Conservation (phyloP, 1,139 yeast species). For the Diutina ranongensis region DNA sequence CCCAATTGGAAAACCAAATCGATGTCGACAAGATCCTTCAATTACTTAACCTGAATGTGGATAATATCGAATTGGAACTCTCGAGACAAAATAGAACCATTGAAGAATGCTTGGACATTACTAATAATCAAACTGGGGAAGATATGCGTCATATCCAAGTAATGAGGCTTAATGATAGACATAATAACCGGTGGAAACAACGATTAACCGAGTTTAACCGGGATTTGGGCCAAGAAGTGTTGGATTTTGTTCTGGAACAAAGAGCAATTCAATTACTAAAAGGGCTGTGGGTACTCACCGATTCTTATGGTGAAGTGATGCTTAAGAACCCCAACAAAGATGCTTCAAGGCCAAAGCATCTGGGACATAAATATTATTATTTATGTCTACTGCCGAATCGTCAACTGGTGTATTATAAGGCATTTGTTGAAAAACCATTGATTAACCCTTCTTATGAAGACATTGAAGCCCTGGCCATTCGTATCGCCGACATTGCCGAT, state of each 20-base stretch:
- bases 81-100: slow-evolving; percentile 14
- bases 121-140: slow-evolving; percentile 33
- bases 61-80: slow-evolving; percentile 21
- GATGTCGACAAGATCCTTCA: slow-evolving; percentile 42
- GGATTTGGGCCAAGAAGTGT: slow-evolving; percentile 45
- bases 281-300: slow-evolving; percentile 80
- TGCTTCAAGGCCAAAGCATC: slow-evolving; percentile 12
- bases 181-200: slow-evolving; percentile 21
- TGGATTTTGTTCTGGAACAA: slow-evolving; percentile 71
- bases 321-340: slow-evolving; percentile 16
- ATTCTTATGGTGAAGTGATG: slow-evolving; percentile 40
- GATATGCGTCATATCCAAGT: slow-evolving; percentile 50
- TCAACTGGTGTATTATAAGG: slow-evolving; percentile 48
- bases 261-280: slow-evolving; percentile 58
- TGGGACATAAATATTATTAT: slow-evolving; percentile 34
- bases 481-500: slow-evolving; percentile 24
- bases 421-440: slow-evolving; percentile 36
- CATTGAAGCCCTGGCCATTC: slow-evolving; percentile 22
- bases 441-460: slow-evolving; percentile 49
- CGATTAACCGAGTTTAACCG: slow-evolving; percentile 38
- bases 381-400: slow-evolving; percentile 66
- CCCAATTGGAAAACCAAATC: slow-evolving; percentile 28
- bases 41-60: slow-evolving; percentile 23
- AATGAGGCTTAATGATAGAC: slow-evolving; percentile 24
- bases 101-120: slow-evolving; percentile 34